Evolutionary conservation across 495 filamentous ascomycete genomes (phyloP), one percentile per base, ranked within the genome.

Genomic region (Daldinia childiae): DNA sequence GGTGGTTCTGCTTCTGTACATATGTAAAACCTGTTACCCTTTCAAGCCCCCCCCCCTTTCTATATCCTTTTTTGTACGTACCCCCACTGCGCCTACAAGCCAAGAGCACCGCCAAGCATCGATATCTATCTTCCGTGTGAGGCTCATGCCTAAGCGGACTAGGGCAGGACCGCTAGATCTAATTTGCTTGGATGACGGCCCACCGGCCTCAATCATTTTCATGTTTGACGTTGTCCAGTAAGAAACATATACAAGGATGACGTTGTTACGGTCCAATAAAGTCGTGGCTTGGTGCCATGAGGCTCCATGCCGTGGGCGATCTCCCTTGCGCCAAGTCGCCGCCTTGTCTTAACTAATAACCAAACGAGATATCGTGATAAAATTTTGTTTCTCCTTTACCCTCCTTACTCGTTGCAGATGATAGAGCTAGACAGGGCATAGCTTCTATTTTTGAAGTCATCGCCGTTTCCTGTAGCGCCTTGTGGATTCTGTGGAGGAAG

Each of bases 191-290:
- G 54, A 30, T 17, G 30, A 9, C 6, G 62, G 36, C 59, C 72
- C 72, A 74, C 72, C 63, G 52, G 67, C 63, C 72, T 71, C 72
- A 74, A 68, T 74, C 72, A 71, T 4, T 58, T 68, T 67, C 63
- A 70, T 48, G 72, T 74, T 74, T 74, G 72, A 74, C 71, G 62
- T 74, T 66, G 62, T 21, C 58, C 54, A 24, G 54, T 29, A 56
- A 62, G 64, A 71, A 66, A 64, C 58, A 66, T 63, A 15, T 11
- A 29, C 62, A 34, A 15, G 72, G 59, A 64, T 68, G 39, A 57
- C 36, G 45, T 34, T 43, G 17, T 8, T 36, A 19, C 24, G 7
- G 50, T 12, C 71, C 71, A 73, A 69, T 73, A 56, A 51, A 12
- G 36, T 43, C 26, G 27, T 26, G 15, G 12, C 58, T 54, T 62